A percentile compares a stretch with the other conserved stretches of the same genome.
Evolutionary conservation across 2,329 filamentous ascomycete species (phyloP).

Genomic region (Penicillium sp.): DNA sequence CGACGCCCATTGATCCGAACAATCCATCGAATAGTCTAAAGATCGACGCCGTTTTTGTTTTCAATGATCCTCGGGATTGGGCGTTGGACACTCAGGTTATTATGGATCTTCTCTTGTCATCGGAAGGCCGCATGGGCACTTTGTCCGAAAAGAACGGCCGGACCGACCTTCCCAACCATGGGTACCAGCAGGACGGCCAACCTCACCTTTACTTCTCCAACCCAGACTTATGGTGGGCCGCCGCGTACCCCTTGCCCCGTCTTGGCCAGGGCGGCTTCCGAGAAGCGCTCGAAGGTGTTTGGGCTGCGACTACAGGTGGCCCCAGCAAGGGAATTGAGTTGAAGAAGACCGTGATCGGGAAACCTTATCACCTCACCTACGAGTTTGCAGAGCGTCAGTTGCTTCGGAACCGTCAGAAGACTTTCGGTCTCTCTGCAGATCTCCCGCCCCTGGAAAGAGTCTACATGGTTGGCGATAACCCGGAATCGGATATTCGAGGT

Average conservation of each 20-base stretch:
- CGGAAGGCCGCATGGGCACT: slow-evolving; percentile 76
- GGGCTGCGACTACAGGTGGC: slow-evolving; percentile 67
- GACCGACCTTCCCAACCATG: slow-evolving; percentile 62
- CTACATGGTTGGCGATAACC: slow-evolving; percentile 93
- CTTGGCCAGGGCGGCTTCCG: slow-evolving; percentile 91
- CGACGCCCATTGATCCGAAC: slow-evolving; percentile 36
- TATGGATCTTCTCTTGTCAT: slow-evolving; percentile 76
- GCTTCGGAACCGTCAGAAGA: slow-evolving; percentile 55
- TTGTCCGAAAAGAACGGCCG: slow-evolving; percentile 71
- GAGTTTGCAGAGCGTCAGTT: slow-evolving; percentile 78
- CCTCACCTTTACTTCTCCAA: slow-evolving; percentile 85
- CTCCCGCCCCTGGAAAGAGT: slow-evolving; percentile 63
- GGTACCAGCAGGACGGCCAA: slow-evolving; percentile 81
- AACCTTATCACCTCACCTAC: slow-evolving; percentile 76
- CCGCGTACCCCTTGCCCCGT: slow-evolving; percentile 77
- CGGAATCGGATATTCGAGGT: slow-evolving; percentile 84
- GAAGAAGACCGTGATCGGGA: slow-evolving; percentile 71
- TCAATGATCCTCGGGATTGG: slow-evolving; percentile 97
- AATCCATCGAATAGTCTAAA: slow-evolving; percentile 59
- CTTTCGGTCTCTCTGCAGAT: slow-evolving; percentile 41
- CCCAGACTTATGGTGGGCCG: slow-evolving; percentile 85
- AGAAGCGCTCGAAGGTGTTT: slow-evolving; percentile 76
- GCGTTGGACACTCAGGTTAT: slow-evolving; percentile 84
- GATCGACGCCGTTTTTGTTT: slow-evolving; percentile 88
- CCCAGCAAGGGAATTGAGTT: slow-evolving; percentile 55